A percentile compares a stretch with the other conserved stretches of the same genome.
phyloP scores from a whole-genome alignment of 2,329 filamentous ascomycete species.

The Leptographium procerum region DNA sequence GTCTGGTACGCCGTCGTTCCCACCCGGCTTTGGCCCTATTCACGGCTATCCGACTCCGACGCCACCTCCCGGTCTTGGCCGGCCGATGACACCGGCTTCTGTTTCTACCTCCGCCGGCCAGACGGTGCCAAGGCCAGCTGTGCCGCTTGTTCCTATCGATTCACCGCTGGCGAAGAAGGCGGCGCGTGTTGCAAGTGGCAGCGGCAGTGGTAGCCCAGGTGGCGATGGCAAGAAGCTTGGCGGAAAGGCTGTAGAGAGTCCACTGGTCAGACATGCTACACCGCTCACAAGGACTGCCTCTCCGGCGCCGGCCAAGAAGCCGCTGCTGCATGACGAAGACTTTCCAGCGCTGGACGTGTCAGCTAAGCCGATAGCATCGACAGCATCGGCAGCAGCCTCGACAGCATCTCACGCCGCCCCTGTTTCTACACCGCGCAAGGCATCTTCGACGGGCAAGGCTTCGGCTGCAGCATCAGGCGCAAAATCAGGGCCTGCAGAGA shows the following conservation, averaged over 20 bases:
- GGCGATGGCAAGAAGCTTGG: background rate
- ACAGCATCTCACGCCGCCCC: constrained; percentile 9
- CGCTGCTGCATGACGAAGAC: constrained; percentile 46
- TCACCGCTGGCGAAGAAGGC: background rate
- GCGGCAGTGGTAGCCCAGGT: background rate
- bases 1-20: constrained; percentile 19
- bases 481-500: background rate
- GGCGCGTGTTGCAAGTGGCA: constrained; percentile 8
- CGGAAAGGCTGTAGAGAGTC: background rate
- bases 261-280: background rate
- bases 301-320: constrained; percentile 11
- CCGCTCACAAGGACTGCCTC: background rate
- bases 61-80: constrained; percentile 19
- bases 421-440: constrained; percentile 15
- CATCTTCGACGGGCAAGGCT: constrained; percentile 15
- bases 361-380: constrained; percentile 26
- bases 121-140: background rate
- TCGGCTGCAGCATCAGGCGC: constrained; percentile 9
- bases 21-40: constrained; percentile 30
- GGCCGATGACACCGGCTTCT: constrained; percentile 5
- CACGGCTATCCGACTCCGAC: constrained; percentile 5
- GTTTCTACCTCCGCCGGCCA: background rate
- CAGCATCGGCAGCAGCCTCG: constrained; percentile 21
- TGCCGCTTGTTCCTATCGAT: background rate
- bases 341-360: constrained; percentile 47